Percentiles rank a stretch among this genome's conserved stretches.
Conservation (phyloP, 2,329 filamentous ascomycete genomes). For the Neodidymelliopsis sp. region DNA sequence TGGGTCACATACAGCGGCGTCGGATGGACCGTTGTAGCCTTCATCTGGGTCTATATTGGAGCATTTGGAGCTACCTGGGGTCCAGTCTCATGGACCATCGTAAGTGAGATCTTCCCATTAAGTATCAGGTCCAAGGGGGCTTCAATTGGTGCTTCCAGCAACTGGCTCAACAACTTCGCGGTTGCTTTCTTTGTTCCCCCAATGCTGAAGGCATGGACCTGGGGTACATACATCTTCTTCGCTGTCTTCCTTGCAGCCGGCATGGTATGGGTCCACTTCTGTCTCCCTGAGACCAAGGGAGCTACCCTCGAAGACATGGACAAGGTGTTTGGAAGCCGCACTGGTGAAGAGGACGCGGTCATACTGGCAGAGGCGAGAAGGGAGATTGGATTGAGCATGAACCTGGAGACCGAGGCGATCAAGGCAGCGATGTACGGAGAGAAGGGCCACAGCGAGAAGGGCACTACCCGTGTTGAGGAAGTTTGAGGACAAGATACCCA, state of each 20-base stretch:
- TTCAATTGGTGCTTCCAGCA: slow-evolving; percentile 46
- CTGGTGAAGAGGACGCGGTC: slow-evolving; percentile 38
- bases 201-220: slow-evolving; percentile 45
- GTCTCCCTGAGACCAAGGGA: slow-evolving; percentile 39
- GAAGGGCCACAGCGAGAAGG: slow-evolving; percentile 26
- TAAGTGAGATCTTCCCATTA: slow-evolving; percentile 48
- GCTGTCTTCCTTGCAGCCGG: slow-evolving; percentile 37
- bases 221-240: slow-evolving; percentile 52
- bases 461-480: slow-evolving; percentile 22
- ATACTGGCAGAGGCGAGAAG: slow-evolving; percentile 35
- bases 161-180: slow-evolving; percentile 51
- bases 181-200: slow-evolving; percentile 46
- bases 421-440: slow-evolving; percentile 29
- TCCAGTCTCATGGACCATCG: slow-evolving; percentile 36
- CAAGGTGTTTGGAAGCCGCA: slow-evolving; percentile 35
- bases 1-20: slow-evolving; percentile 29
- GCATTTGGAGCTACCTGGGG: slow-evolving; percentile 43
- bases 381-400: slow-evolving; percentile 35
- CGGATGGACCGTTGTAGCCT: slow-evolving; percentile 40
- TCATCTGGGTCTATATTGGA: slow-evolving; percentile 43
- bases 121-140: slow-evolving; percentile 49
- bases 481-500: slow-evolving; percentile 12
- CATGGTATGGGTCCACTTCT: slow-evolving; percentile 38
- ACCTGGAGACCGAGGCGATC: slow-evolving; percentile 31
- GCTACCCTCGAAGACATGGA: slow-evolving; percentile 42